Conservation (phyloP, 2,329 filamentous ascomycete species). For the Alternaria tenuissima region DNA sequence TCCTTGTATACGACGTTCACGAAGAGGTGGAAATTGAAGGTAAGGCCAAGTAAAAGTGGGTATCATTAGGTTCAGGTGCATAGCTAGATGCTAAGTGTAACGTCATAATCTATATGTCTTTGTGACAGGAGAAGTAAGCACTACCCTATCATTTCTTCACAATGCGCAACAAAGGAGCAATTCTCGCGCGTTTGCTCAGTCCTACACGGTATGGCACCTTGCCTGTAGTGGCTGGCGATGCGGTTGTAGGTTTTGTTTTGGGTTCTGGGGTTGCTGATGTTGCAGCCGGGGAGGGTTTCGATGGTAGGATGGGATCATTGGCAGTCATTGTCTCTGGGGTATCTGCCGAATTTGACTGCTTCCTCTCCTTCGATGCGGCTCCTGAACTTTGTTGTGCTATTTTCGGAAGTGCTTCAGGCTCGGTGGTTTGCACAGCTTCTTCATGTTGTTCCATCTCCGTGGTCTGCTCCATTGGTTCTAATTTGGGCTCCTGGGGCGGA, state of each 20-base stretch:
- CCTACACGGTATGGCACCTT: constrained; percentile 59
- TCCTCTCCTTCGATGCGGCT: neutral
- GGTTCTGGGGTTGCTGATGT: constrained; percentile 26
- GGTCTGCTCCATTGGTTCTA: constrained; percentile 10
- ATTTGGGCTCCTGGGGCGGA: constrained; percentile 4
- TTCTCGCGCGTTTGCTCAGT: constrained; percentile 58
- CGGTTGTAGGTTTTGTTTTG: constrained; percentile 23
- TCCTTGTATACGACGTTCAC: neutral
- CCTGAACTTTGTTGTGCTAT: neutral
- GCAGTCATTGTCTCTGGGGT: neutral
- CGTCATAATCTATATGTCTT: neutral
- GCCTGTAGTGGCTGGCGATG: constrained; percentile 42
- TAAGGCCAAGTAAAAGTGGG: constrained; percentile 15
- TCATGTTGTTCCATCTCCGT: neutral
- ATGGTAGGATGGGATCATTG: neutral
- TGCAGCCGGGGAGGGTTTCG: neutral
- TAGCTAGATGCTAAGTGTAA: neutral
- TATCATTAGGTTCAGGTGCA: constrained; percentile 17
- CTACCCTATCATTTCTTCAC: constrained; percentile 52
- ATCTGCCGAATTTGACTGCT: neutral
- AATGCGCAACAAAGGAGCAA: constrained; percentile 58
- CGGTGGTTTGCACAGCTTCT: constrained; percentile 8
- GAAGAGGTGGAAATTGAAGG: constrained; percentile 2
- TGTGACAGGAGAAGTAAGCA: neutral
- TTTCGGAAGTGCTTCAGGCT: constrained; percentile 2